Percentiles rank a stretch among this genome's conserved stretches.
Evolutionary conservation across 139 green algal genomes (phyloP).

Genomic region (Tetraselmis chui): DNA sequence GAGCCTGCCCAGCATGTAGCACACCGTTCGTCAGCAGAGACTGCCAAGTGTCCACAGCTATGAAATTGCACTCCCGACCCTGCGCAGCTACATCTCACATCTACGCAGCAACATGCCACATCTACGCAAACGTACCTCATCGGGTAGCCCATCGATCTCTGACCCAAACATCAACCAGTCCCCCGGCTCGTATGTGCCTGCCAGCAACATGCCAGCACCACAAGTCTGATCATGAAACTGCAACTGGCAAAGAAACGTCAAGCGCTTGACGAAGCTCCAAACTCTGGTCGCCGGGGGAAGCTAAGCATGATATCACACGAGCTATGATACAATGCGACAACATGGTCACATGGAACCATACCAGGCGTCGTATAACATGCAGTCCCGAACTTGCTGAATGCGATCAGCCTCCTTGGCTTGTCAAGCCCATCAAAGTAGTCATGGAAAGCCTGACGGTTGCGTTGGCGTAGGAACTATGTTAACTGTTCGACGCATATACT

Average conservation of each 20-base stretch:
- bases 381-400: conserved; percentile 63
- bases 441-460: conserved; percentile 35
- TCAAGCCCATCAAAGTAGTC: conserved; percentile 31
- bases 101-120: neutral
- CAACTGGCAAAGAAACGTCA: neutral
- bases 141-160: neutral
- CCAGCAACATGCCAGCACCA: neutral
- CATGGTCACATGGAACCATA: too few relatives aligned
- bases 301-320: neutral
- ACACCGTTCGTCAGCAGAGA: neutral
- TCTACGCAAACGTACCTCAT: neutral
- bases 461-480: neutral
- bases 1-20: conserved; percentile 29
- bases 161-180: conserved; percentile 41
- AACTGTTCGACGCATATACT: neutral
- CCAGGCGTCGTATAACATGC: conserved; percentile 48
- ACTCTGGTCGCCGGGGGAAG: too few relatives aligned
- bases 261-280: too few relatives aligned
- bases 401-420: conserved; percentile 52
- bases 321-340: neutral
- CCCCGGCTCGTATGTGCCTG: conserved; percentile 43
- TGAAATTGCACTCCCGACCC: too few relatives aligned
- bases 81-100: too few relatives aligned
- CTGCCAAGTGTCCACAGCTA: neutral
- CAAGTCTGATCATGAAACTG: neutral